phyloP scores from a whole-genome alignment of 139 green algal species.

The Chlamydomonas eustigma region DNA sequence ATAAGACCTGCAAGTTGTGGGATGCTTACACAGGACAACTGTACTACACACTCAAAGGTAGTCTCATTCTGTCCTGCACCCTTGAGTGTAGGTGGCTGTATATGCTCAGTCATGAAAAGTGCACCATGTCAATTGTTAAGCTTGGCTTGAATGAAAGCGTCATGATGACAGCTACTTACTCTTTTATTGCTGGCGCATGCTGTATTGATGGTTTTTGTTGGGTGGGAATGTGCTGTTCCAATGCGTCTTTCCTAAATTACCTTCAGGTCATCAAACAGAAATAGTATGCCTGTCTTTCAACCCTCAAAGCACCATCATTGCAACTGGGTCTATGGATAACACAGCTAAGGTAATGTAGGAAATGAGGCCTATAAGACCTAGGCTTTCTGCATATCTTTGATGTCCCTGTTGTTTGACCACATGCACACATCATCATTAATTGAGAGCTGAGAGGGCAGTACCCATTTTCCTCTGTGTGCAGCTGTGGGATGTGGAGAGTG shows the following conservation, averaged over 20 bases:
- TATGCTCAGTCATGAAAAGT: no score
- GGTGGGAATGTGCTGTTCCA: neutral
- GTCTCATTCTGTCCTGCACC: neutral
- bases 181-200: no score
- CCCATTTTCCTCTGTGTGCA: no score
- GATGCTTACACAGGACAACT: slow-evolving; percentile 60
- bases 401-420: neutral
- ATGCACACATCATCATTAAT: neutral
- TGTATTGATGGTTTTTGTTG: neutral
- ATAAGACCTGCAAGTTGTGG: slow-evolving; percentile 63
- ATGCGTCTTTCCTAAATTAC: neutral
- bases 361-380: neutral
- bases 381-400: no score
- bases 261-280: slow-evolving; percentile 62
- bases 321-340: slow-evolving; percentile 75
- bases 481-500: slow-evolving; percentile 75
- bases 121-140: no score
- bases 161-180: no score
- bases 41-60: slow-evolving; percentile 59
- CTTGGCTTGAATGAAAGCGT: no score
- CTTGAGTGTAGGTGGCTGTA: no score
- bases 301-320: slow-evolving; percentile 61
- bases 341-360: slow-evolving; percentile 51
- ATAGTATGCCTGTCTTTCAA: slow-evolving; percentile 76
- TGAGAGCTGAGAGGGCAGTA: no score